Percentiles rank a stretch among this genome's conserved stretches.
Evolutionary conservation across 2,329 filamentous ascomycete genomes (phyloP).

Genomic region (Monilinia fructicola): DNA sequence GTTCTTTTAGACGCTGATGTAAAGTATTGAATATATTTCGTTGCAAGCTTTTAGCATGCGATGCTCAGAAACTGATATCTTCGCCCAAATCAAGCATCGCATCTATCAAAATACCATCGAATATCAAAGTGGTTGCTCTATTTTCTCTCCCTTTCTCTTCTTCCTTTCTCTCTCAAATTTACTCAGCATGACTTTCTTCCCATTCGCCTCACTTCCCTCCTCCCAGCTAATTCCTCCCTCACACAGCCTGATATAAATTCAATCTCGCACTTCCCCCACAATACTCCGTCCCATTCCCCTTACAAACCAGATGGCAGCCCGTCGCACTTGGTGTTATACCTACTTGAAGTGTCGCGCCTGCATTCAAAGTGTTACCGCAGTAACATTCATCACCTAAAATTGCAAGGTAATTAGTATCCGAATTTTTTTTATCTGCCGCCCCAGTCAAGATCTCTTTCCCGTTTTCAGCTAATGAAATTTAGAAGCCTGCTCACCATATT

Average conservation of each 20-base stretch:
- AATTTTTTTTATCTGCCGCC: neutral
- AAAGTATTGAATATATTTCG: neutral
- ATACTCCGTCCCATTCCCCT: neutral
- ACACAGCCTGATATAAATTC: conserved; percentile 4
- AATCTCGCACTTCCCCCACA: conserved; percentile 14
- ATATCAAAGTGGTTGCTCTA: neutral
- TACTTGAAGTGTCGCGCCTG: neutral
- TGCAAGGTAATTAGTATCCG: neutral
- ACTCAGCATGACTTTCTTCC: neutral
- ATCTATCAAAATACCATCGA: neutral
- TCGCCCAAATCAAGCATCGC: neutral
- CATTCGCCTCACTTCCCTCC: neutral
- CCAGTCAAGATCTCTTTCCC: neutral
- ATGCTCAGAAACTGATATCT: neutral
- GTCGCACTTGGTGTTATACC: neutral
- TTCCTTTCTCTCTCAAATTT: neutral
- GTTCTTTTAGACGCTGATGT: neutral
- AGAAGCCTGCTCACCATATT: conserved; percentile 37
- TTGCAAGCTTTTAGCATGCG: neutral
- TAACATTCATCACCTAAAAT: conserved; percentile 3
- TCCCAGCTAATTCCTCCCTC: neutral
- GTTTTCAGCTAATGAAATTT: too few species aligned
- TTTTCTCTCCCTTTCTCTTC: too few species aligned
- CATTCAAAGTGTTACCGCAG: neutral
- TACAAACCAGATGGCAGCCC: neutral